Percentiles rank a stretch among this genome's conserved stretches.
Evolutionary conservation across 2,329 filamentous ascomycete genomes (phyloP).

Genomic region (Diplodia mutila): DNA sequence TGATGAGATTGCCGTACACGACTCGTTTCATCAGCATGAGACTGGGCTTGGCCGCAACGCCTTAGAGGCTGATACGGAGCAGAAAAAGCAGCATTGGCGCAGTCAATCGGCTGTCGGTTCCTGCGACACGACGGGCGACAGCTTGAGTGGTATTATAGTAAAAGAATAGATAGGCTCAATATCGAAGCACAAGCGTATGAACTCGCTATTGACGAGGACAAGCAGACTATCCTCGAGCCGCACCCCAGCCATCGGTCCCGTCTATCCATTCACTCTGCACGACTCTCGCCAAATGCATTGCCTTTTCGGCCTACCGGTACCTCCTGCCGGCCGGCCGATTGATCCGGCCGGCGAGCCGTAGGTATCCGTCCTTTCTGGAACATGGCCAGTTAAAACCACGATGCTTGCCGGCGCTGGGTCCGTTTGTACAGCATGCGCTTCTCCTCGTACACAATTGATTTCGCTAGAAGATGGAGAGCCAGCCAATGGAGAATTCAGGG

Average conservation of each 20-base stretch:
- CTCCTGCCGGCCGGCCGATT: neutral
- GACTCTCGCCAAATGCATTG: neutral
- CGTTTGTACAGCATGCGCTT: neutral
- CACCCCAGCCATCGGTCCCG: neutral
- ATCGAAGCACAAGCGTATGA: neutral
- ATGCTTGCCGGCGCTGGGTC: neutral
- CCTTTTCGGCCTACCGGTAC: neutral
- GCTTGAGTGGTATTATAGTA: neutral
- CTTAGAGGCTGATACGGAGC: neutral
- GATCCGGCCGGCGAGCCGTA: neutral
- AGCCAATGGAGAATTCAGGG: neutral
- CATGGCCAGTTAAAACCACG: neutral
- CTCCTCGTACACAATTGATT: neutral
- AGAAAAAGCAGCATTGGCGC: neutral
- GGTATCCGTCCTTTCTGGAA: neutral
- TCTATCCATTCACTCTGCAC: neutral
- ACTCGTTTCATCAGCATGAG: neutral
- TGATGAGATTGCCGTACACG: neutral
- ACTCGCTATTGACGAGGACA: neutral
- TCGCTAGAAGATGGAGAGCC: neutral
- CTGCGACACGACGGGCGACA: constrained; percentile 4
- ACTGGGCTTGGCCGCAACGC: no score
- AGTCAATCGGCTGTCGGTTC: neutral
- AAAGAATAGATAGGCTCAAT: neutral
- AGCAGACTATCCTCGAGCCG: neutral